Evolutionary conservation across 805 yeast genomes (phyloP).

Genomic region (Wickerhamomyces ciferrii): DNA sequence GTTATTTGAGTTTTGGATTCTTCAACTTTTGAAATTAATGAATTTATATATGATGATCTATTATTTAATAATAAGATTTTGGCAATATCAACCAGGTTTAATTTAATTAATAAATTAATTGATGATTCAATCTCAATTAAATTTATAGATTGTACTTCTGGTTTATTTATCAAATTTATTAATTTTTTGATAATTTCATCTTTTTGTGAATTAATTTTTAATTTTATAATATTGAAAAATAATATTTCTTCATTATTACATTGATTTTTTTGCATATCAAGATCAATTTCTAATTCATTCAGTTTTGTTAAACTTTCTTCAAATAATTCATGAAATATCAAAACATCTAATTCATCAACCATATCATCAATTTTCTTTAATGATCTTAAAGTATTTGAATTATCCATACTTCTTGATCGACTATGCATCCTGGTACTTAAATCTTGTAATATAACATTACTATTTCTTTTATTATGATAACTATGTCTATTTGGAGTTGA

Average conservation of each 20-base stretch:
- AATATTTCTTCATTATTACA: slow-evolving; percentile 24
- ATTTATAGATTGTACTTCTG: slow-evolving; percentile 20
- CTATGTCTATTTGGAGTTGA: slow-evolving; percentile 23
- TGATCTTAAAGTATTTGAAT: slow-evolving; percentile 34
- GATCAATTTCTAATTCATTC: slow-evolving; percentile 26
- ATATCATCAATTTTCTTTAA: slow-evolving; percentile 52
- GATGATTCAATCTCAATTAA: slow-evolving; percentile 20
- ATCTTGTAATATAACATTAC: slow-evolving; percentile 42
- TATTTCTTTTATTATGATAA: slow-evolving; percentile 23
- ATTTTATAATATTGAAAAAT: slow-evolving; percentile 25
- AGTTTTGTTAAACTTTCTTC: slow-evolving; percentile 33
- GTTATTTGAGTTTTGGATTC: slow-evolving; percentile 36
- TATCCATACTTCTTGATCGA: slow-evolving; percentile 47
- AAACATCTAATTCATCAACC: slow-evolving; percentile 66
- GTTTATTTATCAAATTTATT: slow-evolving; percentile 28
- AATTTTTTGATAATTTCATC: slow-evolving; percentile 28
- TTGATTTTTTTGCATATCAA: slow-evolving; percentile 9
- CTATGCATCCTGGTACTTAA: slow-evolving; percentile 59
- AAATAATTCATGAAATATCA: slow-evolving; percentile 56
- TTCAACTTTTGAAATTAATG: slow-evolving; percentile 42
- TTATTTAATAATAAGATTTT: slow-evolving; percentile 41
- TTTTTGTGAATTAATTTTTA: slow-evolving; percentile 27
- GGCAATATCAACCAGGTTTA: slow-evolving; percentile 44
- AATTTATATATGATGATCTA: slow-evolving; percentile 39
- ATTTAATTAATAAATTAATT: slow-evolving; percentile 27